Conservation (phyloP, 495 filamentous ascomycete genomes). For the Paragyromitra xinjiangensis region DNA sequence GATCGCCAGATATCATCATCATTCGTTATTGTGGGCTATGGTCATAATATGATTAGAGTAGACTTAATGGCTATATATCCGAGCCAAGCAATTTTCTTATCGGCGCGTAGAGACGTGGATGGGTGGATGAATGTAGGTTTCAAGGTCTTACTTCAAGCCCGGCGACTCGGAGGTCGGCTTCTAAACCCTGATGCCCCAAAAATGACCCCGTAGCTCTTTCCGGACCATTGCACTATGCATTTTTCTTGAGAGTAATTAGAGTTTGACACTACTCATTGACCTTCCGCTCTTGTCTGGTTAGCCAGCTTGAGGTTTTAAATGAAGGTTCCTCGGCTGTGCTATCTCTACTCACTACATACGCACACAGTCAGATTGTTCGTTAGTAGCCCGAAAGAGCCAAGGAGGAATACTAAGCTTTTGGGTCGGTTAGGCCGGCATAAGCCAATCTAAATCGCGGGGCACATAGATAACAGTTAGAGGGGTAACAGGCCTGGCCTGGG, state of each 20-base stretch:
- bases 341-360: not conserved
- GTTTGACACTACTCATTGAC: not conserved
- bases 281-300: not conserved
- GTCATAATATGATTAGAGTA: not conserved
- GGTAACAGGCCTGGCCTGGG: not conserved
- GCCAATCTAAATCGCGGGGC: slow-evolving; percentile 5
- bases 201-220: not conserved
- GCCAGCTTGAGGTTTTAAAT: too few species aligned
- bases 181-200: not conserved
- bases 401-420: slow-evolving; percentile 1
- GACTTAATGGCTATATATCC: not conserved
- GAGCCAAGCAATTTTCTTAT: not conserved
- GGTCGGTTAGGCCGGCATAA: not conserved
- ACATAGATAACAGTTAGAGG: not conserved
- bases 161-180: not conserved
- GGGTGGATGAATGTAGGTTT: not conserved
- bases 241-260: not conserved
- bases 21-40: not conserved
- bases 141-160: not conserved
- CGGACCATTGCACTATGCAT: not conserved
- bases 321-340: not conserved
- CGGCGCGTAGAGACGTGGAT: not conserved
- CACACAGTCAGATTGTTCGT: not conserved
- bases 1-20: not conserved
- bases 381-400: not conserved